Evolutionary conservation across 2,329 filamentous ascomycete genomes (phyloP), one percentile per base, ranked within the genome.

Genomic region (Neospermospora avenae): DNA sequence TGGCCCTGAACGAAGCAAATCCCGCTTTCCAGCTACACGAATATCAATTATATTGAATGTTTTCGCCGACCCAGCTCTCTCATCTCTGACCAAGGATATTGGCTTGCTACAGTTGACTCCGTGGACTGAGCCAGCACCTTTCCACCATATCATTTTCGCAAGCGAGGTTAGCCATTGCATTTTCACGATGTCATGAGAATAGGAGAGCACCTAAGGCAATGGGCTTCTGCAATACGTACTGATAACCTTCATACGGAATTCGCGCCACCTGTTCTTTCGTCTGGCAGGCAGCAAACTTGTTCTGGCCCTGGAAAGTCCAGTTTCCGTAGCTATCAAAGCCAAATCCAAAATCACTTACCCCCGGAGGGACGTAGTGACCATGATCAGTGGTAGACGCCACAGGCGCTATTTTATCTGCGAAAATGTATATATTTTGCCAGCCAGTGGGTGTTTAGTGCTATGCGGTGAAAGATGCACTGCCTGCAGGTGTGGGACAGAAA

Each of bases 121-220:
- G 46, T 25, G 25, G 24, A 44, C 37, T 5, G 44, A 18, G 13
- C 44, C 35, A 14, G 20, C 58, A 13, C 58, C 52, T 35, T 55
- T 34, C 58, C 58, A 60, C 34, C 35, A 56, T 5, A 56, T 60
- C 18, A n/a, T n/a, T n/a, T n/a, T n/a, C n/a, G n/a, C n/a, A n/a
- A n/a, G n/a, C n/a, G n/a, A n/a, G n/a, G n/a, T n/a, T n/a, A n/a
- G n/a, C n/a, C n/a, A n/a, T n/a, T n/a, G n/a, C n/a, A n/a, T n/a
- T n/a, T n/a, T n/a, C n/a, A n/a, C n/a, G n/a, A n/a, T n/a, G n/a
- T n/a, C n/a, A n/a, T n/a, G n/a, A n/a, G n/a, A n/a, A n/a, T n/a
- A n/a, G n/a, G n/a, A n/a, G n/a, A n/a, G n/a, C n/a, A n/a, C n/a
- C n/a, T n/a, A n/a, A n/a, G n/a, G n/a, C n/a, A n/a, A n/a, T n/a